These are phyloP conservation scores for Selaginella moellendorffii DNA, from an alignment of 75 land plant species.

Conservation along the genomic window DNA sequence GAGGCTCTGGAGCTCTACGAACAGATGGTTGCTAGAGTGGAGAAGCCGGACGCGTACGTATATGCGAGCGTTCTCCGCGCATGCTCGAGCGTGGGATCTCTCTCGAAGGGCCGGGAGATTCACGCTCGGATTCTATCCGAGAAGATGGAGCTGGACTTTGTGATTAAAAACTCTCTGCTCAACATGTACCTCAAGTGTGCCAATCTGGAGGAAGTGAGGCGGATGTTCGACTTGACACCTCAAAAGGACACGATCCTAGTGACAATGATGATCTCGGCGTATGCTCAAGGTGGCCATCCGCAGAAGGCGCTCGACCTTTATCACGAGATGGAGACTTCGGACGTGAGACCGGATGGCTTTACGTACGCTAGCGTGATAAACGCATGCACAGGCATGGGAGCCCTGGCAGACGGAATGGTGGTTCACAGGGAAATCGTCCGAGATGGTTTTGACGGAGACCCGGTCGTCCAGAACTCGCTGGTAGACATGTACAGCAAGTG, in stretches of 20 bases:
- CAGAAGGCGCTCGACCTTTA: constrained; percentile 13
- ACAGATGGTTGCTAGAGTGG: too few relatives aligned
- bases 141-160: too few relatives aligned
- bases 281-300: constrained; percentile 19
- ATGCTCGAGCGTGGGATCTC: too few relatives aligned
- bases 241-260: constrained; percentile 9
- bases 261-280: constrained; percentile 35
- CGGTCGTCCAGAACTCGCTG: constrained; percentile 25
- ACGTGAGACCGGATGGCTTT: constrained; percentile 9
- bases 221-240: constrained; percentile 7
- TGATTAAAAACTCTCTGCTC: too few relatives aligned
- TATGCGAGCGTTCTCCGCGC: too few relatives aligned
- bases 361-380: constrained; percentile 13
- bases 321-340: constrained; percentile 5
- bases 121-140: too few relatives aligned
- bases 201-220: constrained; percentile 9
- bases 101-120: too few relatives aligned
- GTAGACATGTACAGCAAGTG: constrained; percentile 33
- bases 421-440: constrained; percentile 38
- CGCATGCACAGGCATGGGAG: constrained; percentile 28
- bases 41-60: too few relatives aligned
- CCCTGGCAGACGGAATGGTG: constrained; percentile 45
- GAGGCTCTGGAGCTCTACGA: too few relatives aligned
- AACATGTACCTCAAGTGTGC: too few relatives aligned
- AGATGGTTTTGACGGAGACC: constrained; percentile 16